Evolutionary conservation across 2,329 filamentous ascomycete species (phyloP), one percentile per base, ranked within the genome.

Genomic region (Trichoderma afroharzianum): DNA sequence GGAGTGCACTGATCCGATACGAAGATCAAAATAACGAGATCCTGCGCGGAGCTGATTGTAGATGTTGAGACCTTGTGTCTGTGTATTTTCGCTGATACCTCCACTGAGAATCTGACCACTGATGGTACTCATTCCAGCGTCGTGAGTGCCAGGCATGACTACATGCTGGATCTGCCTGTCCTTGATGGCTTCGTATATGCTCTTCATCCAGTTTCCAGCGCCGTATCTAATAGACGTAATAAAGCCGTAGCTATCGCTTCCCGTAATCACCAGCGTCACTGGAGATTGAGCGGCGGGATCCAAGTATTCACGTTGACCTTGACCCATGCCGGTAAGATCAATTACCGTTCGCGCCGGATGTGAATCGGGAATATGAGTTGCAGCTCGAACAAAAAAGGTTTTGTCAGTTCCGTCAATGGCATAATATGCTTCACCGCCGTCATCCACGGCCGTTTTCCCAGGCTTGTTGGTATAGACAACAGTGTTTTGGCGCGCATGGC

Each of bases 61-160:
- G 67, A 85, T 81, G 72, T 80, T 79, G 61, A 85, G 76, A 14
- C 81, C 81, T 66, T 87, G 85, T 0, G 83, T 84, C 71, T 84
- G 81, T 0, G 82, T 85, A 70, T 86, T 85, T 12, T 76, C 73
- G n/a, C 77, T 76, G 21, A 77, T 77, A 4, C 81, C 83, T 12
- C 82, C 77, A 43, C 80, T 77, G 1, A 53, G 43, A 5, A 83
- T 83, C 15, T 76, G 74, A 61, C 74, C 70, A 15, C 77, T 81
- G 72, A 84, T 83, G 1, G 73, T 78, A 28, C 79, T 82, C 84
- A 87, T 86, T n/a, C 84, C 85, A 0, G 84, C 79, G 71, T 86
- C 83, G 72, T 87, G 84, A 4, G 83, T 81, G 9, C 84, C 85
- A 0, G 85, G 85, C 79, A 87, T 82, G 63, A 82, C 80, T 21